Percentiles rank a stretch among this genome's conserved stretches.
Evolutionary conservation across 345 rosid genomes (phyloP).

Genomic region (Ceriops tagal): DNA sequence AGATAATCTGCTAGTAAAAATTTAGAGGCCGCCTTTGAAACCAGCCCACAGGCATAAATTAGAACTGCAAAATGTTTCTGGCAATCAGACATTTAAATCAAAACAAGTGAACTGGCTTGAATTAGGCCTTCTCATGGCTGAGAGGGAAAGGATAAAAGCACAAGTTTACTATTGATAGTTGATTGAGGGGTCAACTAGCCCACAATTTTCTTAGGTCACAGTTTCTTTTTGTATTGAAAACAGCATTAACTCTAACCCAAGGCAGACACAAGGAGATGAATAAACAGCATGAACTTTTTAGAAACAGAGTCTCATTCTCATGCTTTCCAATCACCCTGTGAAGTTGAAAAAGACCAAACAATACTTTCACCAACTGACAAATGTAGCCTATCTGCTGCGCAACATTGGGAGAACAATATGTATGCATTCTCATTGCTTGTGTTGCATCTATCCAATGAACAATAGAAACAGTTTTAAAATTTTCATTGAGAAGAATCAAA

Average conservation of each 20-base stretch:
- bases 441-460: too few relatives aligned
- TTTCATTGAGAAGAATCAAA: too few relatives aligned
- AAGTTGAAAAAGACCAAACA: not conserved
- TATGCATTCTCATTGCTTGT: too few relatives aligned
- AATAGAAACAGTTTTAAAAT: too few relatives aligned
- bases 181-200: not conserved
- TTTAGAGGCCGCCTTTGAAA: too few relatives aligned
- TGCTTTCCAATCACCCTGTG: not conserved
- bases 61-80: too few relatives aligned
- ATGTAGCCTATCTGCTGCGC: too few relatives aligned
- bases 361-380: not conserved
- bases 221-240: not conserved
- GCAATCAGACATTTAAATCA: not conserved
- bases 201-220: not conserved
- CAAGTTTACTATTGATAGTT: not conserved
- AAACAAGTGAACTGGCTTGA: not conserved
- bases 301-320: not conserved
- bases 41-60: too few relatives aligned
- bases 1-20: not conserved
- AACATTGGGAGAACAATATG: too few relatives aligned
- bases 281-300: not conserved
- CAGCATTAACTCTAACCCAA: not conserved
- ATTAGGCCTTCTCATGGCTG: conserved; percentile 1
- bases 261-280: not conserved
- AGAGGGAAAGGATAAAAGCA: not conserved